phyloP scores from a whole-genome alignment of 805 yeast genomes.

The Lachancea sp. region DNA sequence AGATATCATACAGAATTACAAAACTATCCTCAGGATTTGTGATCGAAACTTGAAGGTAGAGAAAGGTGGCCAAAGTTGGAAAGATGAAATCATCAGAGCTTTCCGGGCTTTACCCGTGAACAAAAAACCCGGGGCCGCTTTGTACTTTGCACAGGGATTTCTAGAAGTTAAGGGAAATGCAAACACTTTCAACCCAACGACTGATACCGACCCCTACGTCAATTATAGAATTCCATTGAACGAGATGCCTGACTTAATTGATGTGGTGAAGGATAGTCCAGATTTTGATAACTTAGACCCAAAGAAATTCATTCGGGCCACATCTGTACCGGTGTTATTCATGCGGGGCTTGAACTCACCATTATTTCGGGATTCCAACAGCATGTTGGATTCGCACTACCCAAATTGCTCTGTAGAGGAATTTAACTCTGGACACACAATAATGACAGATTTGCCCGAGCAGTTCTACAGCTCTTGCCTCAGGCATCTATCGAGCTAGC shows the following conservation, averaged over 20 bases:
- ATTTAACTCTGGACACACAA: slow-evolving; percentile 30
- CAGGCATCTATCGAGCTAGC: background rate
- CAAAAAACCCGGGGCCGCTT: slow-evolving; percentile 15
- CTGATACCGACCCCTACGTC: slow-evolving; percentile 13
- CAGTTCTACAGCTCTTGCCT: slow-evolving; percentile 11
- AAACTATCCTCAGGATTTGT: slow-evolving; percentile 18
- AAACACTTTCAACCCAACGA: slow-evolving; percentile 4
- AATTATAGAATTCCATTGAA: slow-evolving; percentile 20
- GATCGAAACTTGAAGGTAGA: slow-evolving; percentile 17
- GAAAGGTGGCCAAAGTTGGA: slow-evolving; percentile 24
- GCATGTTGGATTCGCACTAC: slow-evolving; percentile 19
- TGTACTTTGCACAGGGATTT: slow-evolving; percentile 30
- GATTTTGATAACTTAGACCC: slow-evolving; percentile 9
- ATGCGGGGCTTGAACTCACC: slow-evolving; percentile 40
- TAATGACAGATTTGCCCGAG: slow-evolving; percentile 26
- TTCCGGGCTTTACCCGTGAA: slow-evolving; percentile 19
- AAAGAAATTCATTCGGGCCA: slow-evolving; percentile 5
- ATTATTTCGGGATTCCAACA: slow-evolving; percentile 35
- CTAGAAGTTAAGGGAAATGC: slow-evolving; percentile 18
- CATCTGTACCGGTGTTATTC: slow-evolving; percentile 36
- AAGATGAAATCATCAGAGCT: slow-evolving; percentile 13
- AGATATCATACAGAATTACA: slow-evolving; percentile 19
- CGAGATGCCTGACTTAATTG: slow-evolving; percentile 25
- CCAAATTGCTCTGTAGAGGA: slow-evolving; percentile 22
- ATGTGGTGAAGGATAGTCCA: slow-evolving; percentile 23